Evolutionary conservation across 805 yeast genomes (phyloP), one percentile per base, ranked within the genome.

Genomic region (Zygoascus ofunaensis): DNA sequence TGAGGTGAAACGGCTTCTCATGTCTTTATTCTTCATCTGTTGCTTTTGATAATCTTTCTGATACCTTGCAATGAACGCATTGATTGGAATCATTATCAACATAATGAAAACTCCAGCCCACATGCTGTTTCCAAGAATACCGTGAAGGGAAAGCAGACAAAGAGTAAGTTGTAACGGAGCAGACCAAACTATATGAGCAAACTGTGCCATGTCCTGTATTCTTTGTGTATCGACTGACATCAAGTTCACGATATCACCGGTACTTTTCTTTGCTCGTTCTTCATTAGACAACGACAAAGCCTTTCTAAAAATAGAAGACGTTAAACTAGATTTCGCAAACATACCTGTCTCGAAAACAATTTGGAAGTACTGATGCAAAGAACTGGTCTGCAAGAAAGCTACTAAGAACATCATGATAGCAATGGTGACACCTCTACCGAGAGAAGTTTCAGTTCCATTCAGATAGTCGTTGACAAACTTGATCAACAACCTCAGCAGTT

Each of bases 81-180:
- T 87, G 45, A 84, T 61, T 12, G 97, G 96, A 52, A 90, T 81
- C 80, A 89, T 82, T 39, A 89, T 56, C 4, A 81, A 62, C 45
- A 56, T 53, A 46, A 90, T 78, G 26, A 74, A 63, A 12, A 90
- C 94, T 61, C 97, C 97, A 35, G 94, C 82, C 95, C 96, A 86
- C 94, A 89, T 87, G 30, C 62, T 50, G 39, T 79, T 79, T 21
- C 97, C 97, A 47, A 90, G 64, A 42, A 90, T 64, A 2, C 75
- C 73, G 61, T 87, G 77, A 42, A 90, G 70, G 3, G 92, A 82
- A 46, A 72, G 63, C 51, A 90, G 71, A 69, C 97, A 89, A 42
- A 90, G 66, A 23, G 75, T 56, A 53, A 90, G 77, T 64, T 87
- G 97, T 65, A 87, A 82, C 1, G 97, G 97, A 38, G 95, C 96